These are phyloP conservation scores for Trametes meyenii DNA, from an alignment of 768 basidiomycete species.

Conservation along the genomic window DNA sequence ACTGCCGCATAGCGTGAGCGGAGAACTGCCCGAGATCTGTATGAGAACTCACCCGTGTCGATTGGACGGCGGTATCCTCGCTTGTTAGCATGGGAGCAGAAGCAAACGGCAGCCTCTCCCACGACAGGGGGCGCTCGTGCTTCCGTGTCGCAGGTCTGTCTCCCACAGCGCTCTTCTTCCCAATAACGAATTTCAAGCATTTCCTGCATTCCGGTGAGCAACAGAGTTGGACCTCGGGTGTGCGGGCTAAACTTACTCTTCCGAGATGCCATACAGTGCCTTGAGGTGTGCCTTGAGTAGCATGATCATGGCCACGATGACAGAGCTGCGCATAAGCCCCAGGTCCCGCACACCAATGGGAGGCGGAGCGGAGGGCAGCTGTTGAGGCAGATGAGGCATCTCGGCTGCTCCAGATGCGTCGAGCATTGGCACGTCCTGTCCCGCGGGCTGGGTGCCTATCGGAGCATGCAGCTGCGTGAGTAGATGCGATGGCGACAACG, in stretches of 20 bases:
- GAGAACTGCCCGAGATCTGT: neutral
- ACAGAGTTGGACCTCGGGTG: neutral
- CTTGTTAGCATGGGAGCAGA: slow-evolving; percentile 58
- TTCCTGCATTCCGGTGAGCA: slow-evolving; percentile 54
- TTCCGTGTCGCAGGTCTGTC: slow-evolving; percentile 77
- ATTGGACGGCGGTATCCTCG: slow-evolving; percentile 65
- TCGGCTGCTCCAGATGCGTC: slow-evolving; percentile 2
- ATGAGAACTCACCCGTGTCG: slow-evolving; percentile 53
- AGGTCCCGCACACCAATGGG: slow-evolving; percentile 24
- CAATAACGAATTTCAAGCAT: slow-evolving; percentile 83
- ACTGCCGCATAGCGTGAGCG: slow-evolving; percentile 43
- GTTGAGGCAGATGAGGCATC: neutral
- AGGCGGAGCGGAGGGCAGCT: slow-evolving; percentile 4
- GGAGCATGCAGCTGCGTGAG: slow-evolving; percentile 58
- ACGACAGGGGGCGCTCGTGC: slow-evolving; percentile 63
- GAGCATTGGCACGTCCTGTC: slow-evolving; percentile 7
- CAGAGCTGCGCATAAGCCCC: slow-evolving; percentile 61
- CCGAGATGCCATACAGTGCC: slow-evolving; percentile 77
- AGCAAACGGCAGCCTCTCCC: slow-evolving; percentile 76
- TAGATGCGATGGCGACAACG: slow-evolving; percentile 70
- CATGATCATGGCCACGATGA: slow-evolving; percentile 84
- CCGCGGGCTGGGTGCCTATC: neutral
- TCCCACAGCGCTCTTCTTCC: slow-evolving; percentile 89
- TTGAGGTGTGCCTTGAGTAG: slow-evolving; percentile 88
- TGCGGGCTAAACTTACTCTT: slow-evolving; percentile 69